Conservation (phyloP, 163 green algal genomes). For the Chlorella variabilis region DNA sequence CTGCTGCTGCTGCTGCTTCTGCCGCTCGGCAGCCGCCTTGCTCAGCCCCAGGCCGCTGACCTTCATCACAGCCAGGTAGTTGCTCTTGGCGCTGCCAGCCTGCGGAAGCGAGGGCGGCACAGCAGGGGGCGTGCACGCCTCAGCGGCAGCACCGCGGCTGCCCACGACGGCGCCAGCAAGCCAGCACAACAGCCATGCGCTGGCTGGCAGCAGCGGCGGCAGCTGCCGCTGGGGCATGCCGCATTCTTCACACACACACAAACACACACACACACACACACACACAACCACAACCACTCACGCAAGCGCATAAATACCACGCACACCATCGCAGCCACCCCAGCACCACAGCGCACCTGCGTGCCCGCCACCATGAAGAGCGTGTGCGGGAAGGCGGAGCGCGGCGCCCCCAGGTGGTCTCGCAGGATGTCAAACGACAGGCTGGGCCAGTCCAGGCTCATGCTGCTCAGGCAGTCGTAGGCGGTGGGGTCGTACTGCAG, state of each 20-base stretch:
- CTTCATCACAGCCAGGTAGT: conserved; percentile 86
- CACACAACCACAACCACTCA: too few species aligned
- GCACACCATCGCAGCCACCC: too few species aligned
- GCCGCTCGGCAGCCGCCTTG: conserved; percentile 41
- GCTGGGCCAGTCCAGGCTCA: conserved; percentile 91
- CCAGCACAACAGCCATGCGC: too few species aligned
- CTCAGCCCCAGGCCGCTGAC: conserved; percentile 80
- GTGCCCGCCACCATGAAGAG: conserved; percentile 89
- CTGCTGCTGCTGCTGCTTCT: conserved; percentile 45
- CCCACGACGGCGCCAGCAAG: too few species aligned
- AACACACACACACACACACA: too few species aligned
- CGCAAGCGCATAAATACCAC: too few species aligned
- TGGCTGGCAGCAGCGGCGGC: too few species aligned
- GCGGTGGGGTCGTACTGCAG: conserved; percentile 95
- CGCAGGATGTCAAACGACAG: conserved; percentile 90
- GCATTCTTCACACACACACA: too few species aligned
- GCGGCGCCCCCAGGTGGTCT: conserved; percentile 82
- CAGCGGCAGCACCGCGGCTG: too few species aligned
- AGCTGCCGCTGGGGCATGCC: too few species aligned
- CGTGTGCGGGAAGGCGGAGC: conserved; percentile 89
- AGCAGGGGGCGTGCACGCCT: too few species aligned
- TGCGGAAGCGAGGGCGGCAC: not conserved
- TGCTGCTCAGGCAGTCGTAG: conserved; percentile 94
- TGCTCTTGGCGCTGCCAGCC: conserved; percentile 71
- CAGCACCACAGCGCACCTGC: conserved; percentile 46